Evolutionary conservation across 208 protist species (phyloP).

Genomic region (Leishmania martiniquensis): DNA sequence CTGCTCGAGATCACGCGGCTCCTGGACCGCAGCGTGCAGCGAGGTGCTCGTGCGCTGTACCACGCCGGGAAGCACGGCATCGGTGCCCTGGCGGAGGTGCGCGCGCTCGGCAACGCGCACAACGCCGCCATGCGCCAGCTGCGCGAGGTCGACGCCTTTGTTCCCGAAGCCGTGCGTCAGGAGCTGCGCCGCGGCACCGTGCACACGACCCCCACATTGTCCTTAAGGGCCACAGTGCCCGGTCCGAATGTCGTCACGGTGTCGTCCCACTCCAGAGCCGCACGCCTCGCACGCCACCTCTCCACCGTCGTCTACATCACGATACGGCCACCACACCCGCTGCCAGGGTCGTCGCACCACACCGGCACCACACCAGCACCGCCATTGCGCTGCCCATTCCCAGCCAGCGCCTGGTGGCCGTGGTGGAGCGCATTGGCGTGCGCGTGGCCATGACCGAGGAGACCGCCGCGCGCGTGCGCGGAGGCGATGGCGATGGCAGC

Average conservation of each 20-base stretch:
- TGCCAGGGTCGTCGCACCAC: neutral
- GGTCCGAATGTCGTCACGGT: neutral
- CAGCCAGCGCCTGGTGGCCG: neutral
- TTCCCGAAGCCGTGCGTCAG: conserved; percentile 10
- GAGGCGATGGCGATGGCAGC: neutral
- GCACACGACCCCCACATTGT: neutral
- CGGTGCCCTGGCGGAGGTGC: neutral
- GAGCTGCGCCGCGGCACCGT: neutral
- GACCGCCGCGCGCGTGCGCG: conserved; percentile 25
- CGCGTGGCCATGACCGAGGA: conserved; percentile 34
- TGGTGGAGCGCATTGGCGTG: conserved; percentile 18
- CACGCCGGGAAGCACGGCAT: neutral
- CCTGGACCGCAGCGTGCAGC: neutral
- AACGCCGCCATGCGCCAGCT: conserved; percentile 14
- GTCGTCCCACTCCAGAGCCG: neutral
- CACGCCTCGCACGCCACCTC: conserved; percentile 3
- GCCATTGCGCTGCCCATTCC: neutral
- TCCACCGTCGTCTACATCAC: conserved; percentile 26
- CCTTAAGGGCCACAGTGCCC: neutral
- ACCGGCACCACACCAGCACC: neutral
- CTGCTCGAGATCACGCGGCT: conserved; percentile 8
- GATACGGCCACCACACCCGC: neutral
- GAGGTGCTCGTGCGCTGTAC: neutral
- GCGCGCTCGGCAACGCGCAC: conserved; percentile 7
- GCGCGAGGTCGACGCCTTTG: conserved; percentile 15